Percentiles rank a stretch among this genome's conserved stretches.
Conservation (phyloP, 2,329 filamentous ascomycete species). For the Tolypocladium pustulatum region DNA sequence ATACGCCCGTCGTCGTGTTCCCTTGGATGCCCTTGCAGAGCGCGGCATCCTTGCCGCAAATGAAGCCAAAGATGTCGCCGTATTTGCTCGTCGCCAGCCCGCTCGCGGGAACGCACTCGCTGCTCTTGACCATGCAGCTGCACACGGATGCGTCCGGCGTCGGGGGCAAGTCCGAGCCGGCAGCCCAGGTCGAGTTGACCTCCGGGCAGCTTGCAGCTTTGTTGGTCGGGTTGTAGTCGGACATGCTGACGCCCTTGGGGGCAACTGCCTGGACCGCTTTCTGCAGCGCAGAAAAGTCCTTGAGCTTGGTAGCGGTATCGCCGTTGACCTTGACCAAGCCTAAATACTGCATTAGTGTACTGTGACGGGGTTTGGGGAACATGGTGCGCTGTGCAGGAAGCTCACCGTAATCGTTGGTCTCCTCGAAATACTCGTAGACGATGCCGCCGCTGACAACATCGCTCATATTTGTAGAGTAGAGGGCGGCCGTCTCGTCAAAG, state of each 20-base stretch:
- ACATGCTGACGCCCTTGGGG: slow-evolving; percentile 55
- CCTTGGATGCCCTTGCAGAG: slow-evolving; percentile 56
- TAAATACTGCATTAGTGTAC: slow-evolving; percentile 13
- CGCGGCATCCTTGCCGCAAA: slow-evolving; percentile 50
- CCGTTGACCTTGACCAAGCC: slow-evolving; percentile 55
- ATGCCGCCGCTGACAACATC: slow-evolving; percentile 88
- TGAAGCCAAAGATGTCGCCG: slow-evolving; percentile 61
- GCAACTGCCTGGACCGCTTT: slow-evolving; percentile 57
- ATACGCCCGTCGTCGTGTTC: slow-evolving; percentile 36
- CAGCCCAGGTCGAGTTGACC: slow-evolving; percentile 52
- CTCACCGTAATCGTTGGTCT: slow-evolving; percentile 75
- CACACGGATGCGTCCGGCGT: slow-evolving; percentile 71
- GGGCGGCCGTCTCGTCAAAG: slow-evolving; percentile 75
- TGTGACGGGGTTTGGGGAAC: too few species aligned
- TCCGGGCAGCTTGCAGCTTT: slow-evolving; percentile 64
- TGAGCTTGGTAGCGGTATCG: slow-evolving; percentile 51
- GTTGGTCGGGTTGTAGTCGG: slow-evolving; percentile 66
- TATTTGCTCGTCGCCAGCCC: slow-evolving; percentile 48
- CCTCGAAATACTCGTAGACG: slow-evolving; percentile 97
- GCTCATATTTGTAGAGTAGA: slow-evolving; percentile 76
- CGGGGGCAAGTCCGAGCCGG: slow-evolving; percentile 61
- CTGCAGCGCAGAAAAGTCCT: slow-evolving; percentile 66
- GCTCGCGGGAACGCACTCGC: slow-evolving; percentile 58
- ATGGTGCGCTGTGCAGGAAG: not conserved
- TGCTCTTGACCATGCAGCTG: slow-evolving; percentile 70